phyloP scores from a whole-genome alignment of 768 basidiomycete species.

The Clitopilus hobsonii region DNA sequence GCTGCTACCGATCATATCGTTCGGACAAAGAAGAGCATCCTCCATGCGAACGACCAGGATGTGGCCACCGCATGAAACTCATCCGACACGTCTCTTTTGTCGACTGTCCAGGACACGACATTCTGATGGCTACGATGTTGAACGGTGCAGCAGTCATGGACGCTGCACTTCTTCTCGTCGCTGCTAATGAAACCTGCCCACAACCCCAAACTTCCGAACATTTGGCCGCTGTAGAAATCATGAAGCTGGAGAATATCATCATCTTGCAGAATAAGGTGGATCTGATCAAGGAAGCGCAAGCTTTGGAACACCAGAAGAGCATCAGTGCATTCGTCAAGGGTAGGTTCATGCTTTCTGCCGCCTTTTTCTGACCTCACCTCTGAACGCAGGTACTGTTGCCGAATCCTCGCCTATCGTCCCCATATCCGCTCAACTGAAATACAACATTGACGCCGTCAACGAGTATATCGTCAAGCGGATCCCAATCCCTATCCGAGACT shows the following conservation, averaged over 20 bases:
- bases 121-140: conserved; percentile 99
- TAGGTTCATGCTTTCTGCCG: conserved; percentile 24
- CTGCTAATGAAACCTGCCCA: conserved; percentile 97
- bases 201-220: conserved; percentile 99
- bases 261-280: conserved; percentile 99
- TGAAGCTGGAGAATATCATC: conserved; percentile 97
- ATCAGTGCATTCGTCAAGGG: conserved; percentile 96
- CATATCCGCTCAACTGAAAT: conserved; percentile 97
- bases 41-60: conserved; percentile 90
- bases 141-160: conserved; percentile 99
- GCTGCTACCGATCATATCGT: conserved; percentile 90
- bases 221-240: conserved; percentile 97
- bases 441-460: conserved; percentile 99
- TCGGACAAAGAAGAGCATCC: conserved; percentile 94
- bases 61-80: conserved; percentile 86
- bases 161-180: conserved; percentile 91
- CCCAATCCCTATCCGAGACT: conserved; percentile 92
- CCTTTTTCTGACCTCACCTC: conserved; percentile 1
- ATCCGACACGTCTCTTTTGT: conserved; percentile 98
- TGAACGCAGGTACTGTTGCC: conserved; percentile 79
- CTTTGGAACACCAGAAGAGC: conserved; percentile 93
- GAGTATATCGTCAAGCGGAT: conserved; percentile 98
- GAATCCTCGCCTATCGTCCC: conserved; percentile 97
- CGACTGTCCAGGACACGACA: conserved; percentile 96
- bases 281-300: conserved; percentile 91